A percentile compares a stretch with the other conserved stretches of the same genome.
phyloP scores from a whole-genome alignment of 805 yeast species.

The Yamadazyma scolyti region DNA sequence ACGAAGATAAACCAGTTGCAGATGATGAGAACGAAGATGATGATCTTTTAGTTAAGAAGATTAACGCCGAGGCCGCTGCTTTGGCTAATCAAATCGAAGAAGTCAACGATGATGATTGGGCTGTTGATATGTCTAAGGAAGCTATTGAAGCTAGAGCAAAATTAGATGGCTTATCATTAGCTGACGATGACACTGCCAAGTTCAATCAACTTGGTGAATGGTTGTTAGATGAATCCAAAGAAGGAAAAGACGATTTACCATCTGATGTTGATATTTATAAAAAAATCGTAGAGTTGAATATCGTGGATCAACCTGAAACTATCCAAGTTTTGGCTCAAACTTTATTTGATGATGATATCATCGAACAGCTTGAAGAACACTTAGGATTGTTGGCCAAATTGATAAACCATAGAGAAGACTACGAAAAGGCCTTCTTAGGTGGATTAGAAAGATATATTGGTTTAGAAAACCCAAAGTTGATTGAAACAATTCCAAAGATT shows the following conservation, averaged over 20 bases:
- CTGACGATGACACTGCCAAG: conserved; percentile 41
- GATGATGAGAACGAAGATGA: conserved; percentile 55
- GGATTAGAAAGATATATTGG: conserved; percentile 95
- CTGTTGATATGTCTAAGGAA: conserved; percentile 94
- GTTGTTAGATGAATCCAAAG: conserved; percentile 55
- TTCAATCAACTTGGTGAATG: conserved; percentile 87
- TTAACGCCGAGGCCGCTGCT: conserved; percentile 79
- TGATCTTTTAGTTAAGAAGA: conserved; percentile 71
- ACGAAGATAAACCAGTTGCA: conserved; percentile 23
- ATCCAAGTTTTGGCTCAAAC: conserved; percentile 91
- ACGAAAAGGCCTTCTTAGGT: conserved; percentile 88
- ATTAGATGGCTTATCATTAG: conserved; percentile 60
- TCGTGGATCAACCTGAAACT: conserved; percentile 68
- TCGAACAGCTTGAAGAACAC: conserved; percentile 70
- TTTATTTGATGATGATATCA: conserved; percentile 74
- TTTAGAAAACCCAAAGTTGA: conserved; percentile 64
- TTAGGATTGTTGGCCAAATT: conserved; percentile 79
- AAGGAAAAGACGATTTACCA: conserved; percentile 60
- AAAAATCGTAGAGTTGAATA: conserved; percentile 76
- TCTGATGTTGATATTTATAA: conserved; percentile 89
- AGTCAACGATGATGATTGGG: conserved; percentile 92
- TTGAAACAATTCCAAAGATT: conserved; percentile 74
- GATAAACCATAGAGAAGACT: conserved; percentile 55
- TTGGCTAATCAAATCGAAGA: conserved; percentile 47
- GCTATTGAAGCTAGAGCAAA: conserved; percentile 90